Evolutionary conservation across 23 red algal species (phyloP), one percentile per base, ranked within the genome.

Genomic region (Rhodosorus marinus): DNA sequence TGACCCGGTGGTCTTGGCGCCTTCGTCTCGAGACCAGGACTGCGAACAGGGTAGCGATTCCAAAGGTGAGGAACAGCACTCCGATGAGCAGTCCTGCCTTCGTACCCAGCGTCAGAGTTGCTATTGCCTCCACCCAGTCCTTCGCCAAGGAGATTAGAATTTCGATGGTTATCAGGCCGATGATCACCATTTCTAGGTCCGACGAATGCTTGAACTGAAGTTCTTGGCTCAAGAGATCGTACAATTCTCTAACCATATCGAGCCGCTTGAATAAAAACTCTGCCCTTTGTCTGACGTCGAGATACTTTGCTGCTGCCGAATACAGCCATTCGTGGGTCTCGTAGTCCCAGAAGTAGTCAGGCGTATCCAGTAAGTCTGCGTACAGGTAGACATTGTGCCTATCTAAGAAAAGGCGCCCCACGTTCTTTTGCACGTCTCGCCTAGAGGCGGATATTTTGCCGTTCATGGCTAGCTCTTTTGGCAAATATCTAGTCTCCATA

Each of bases 291-390:
- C 52, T 59, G 14, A 82, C 52, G 42, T 93, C 84, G 24, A 93
- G 57, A 34, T 93, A 93, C 14, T 76, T 54, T 29, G 74, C 68
- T 20, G 70, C 75, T 7, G 58, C 52, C 20, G 57, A 54, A 36
- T 93, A 82, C 5, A 29, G 51, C 20, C 75, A 68, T 3, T 74
- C 51, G 53, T 75, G 82, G 3, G 35, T 47, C 55, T 80, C 72
- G 24, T 92, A 67, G 26, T 92, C 54, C 75, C 83, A 81, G 40
- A 92, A 80, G 57, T 81, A 74, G 41, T 61, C 74, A 3, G 83
- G 83, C 31, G 75, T 61, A 52, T 81, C 70, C 7, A 92, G 51
- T 55, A 92, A 69, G 48, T 92, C 83, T n/a, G 74, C 69, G 43
- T 51, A 63, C 2, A 92, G 74, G 55, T 73, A 72, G 24, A 77